Percentiles rank a stretch among this genome's conserved stretches.
These are phyloP conservation scores for Neurospora hispaniola DNA, from an alignment of 495 filamentous ascomycete species.

Conservation along the genomic window DNA sequence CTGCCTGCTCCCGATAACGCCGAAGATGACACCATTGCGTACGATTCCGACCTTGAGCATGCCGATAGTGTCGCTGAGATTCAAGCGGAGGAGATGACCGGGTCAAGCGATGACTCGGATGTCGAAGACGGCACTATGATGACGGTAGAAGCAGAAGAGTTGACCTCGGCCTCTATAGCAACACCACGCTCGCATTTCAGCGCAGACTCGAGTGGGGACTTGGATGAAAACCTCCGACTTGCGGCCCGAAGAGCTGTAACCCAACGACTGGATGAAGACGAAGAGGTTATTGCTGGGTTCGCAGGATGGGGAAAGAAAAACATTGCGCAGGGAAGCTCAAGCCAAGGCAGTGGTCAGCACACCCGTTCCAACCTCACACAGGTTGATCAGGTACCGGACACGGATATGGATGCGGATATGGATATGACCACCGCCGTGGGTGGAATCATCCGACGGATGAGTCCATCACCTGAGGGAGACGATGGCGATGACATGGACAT, in stretches of 20 bases:
- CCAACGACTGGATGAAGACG: constrained; percentile 62
- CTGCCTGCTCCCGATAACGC: constrained; percentile 56
- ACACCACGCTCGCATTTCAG: constrained; percentile 48
- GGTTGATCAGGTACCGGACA: constrained; percentile 20
- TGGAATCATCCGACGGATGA: constrained; percentile 37
- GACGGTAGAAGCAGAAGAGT: constrained; percentile 58
- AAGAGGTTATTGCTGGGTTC: constrained; percentile 64
- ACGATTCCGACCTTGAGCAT: constrained; percentile 55
- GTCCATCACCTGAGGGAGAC: constrained; percentile 19
- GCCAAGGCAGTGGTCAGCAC: constrained; percentile 7
- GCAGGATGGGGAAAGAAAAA: constrained; percentile 34
- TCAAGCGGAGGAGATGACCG: constrained; percentile 42
- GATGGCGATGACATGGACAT: constrained; percentile 62
- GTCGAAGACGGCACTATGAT: constrained; percentile 65
- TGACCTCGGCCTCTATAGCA: constrained; percentile 53
- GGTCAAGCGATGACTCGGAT: constrained; percentile 45
- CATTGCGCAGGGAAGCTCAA: constrained; percentile 4
- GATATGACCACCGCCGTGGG: constrained; percentile 48
- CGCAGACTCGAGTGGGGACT: constrained; percentile 51
- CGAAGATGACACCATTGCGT: constrained; percentile 57
- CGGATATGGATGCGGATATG: constrained; percentile 42
- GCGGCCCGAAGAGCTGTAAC: constrained; percentile 65
- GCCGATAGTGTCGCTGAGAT: constrained; percentile 48
- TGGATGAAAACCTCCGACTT: constrained; percentile 68
- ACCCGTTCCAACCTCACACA: constrained; percentile 3